A percentile compares a stretch with the other conserved stretches of the same genome.
phyloP scores from a whole-genome alignment of 2,329 filamentous ascomycete genomes.

The Botrytis aclada region DNA sequence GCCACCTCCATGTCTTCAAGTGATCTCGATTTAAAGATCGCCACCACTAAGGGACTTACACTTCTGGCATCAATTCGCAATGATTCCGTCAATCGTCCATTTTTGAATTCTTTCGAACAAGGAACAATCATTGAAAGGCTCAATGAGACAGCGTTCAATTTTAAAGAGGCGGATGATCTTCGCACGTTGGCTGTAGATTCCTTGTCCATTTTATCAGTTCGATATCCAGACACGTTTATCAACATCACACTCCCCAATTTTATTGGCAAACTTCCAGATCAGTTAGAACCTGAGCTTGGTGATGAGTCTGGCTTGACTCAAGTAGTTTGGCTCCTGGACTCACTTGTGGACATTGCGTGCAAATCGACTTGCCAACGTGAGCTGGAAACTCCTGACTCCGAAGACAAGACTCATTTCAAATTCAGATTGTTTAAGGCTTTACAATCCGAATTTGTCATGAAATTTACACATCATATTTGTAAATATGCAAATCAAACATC shows the following conservation, averaged over 20 bases:
- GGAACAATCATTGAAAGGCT: constrained; percentile 31
- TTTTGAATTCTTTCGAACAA: constrained; percentile 29
- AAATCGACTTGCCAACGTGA: constrained; percentile 22
- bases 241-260: constrained; percentile 31
- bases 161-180: constrained; percentile 23
- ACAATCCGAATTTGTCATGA: constrained; percentile 24
- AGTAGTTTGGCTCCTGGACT: constrained; percentile 25
- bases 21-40: constrained; percentile 26
- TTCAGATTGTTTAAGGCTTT: constrained; percentile 30
- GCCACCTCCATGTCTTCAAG: constrained; percentile 22
- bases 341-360: constrained; percentile 30
- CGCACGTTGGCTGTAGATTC: constrained; percentile 26
- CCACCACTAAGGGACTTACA: constrained; percentile 32
- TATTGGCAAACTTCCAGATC: constrained; percentile 29
- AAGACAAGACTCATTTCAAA: constrained; percentile 20
- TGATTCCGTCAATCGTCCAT: constrained; percentile 14
- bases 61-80: constrained; percentile 30
- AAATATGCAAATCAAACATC: constrained; percentile 22
- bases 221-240: constrained; percentile 28
- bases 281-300: constrained; percentile 12
- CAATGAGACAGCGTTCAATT: constrained; percentile 25
- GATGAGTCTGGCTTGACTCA: constrained; percentile 19
- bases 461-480: constrained; percentile 22
- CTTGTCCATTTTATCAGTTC: constrained; percentile 29
- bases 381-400: constrained; percentile 1